Conservation (phyloP, 495 filamentous ascomycete species). For the Articulospora tetracladia region DNA sequence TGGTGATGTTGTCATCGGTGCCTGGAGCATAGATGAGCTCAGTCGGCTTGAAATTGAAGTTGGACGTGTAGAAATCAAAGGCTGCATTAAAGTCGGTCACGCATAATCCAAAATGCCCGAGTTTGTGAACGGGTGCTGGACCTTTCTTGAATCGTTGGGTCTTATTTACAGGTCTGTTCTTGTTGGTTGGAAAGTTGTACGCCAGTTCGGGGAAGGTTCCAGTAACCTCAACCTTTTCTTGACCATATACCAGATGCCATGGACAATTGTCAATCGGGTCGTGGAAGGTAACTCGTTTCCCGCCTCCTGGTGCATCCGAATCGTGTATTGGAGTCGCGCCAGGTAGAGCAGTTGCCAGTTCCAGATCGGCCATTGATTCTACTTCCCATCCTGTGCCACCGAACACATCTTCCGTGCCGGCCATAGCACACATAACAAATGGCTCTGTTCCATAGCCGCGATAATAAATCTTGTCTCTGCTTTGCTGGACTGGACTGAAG, state of each 20-base stretch:
- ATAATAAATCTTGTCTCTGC: slow-evolving; percentile 50
- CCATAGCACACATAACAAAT: slow-evolving; percentile 48
- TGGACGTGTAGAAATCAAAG: slow-evolving; percentile 57
- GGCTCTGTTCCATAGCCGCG: slow-evolving; percentile 59
- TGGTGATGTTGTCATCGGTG: slow-evolving; percentile 44
- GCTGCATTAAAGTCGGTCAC: slow-evolving; percentile 54
- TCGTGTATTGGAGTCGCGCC: slow-evolving; percentile 46
- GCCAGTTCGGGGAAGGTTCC: slow-evolving; percentile 40
- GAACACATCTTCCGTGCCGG: slow-evolving; percentile 45
- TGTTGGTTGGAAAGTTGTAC: slow-evolving; percentile 44
- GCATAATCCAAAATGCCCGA: slow-evolving; percentile 69
- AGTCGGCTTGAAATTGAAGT: slow-evolving; percentile 65
- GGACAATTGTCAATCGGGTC: slow-evolving; percentile 58
- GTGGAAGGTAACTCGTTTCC: slow-evolving; percentile 50
- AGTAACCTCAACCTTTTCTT: slow-evolving; percentile 34
- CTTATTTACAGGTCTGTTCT: slow-evolving; percentile 42
- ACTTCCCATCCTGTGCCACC: slow-evolving; percentile 51
- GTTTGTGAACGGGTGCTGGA: slow-evolving; percentile 68
- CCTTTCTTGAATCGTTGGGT: slow-evolving; percentile 56
- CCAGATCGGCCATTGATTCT: slow-evolving; percentile 52
- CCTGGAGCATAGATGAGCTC: slow-evolving; percentile 48
- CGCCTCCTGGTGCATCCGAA: slow-evolving; percentile 53
- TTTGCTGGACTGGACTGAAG: slow-evolving; percentile 40
- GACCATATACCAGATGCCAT: slow-evolving; percentile 55
- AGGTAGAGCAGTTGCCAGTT: slow-evolving; percentile 40